These are phyloP conservation scores for Starmerella kuoi DNA, from an alignment of 805 yeast species.

Conservation along the genomic window DNA sequence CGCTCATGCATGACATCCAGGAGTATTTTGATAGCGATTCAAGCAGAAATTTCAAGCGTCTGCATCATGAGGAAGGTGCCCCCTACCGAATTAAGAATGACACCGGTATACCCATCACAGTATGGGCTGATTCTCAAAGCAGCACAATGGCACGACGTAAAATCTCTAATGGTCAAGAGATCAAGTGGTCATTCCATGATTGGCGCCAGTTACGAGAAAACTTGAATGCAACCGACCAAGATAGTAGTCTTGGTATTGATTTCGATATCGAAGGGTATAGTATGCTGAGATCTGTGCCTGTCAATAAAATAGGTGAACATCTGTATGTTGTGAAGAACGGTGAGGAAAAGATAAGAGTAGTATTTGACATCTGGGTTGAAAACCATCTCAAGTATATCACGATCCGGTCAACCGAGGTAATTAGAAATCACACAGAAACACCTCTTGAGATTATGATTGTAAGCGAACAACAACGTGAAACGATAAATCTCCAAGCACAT, in stretches of 20 bases:
- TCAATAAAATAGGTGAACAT: constrained; percentile 74
- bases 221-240: constrained; percentile 49
- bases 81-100: constrained; percentile 75
- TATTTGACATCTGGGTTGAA: constrained; percentile 56
- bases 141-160: constrained; percentile 16
- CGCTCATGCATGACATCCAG: constrained; percentile 58
- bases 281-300: constrained; percentile 44
- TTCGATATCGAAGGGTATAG: constrained; percentile 46
- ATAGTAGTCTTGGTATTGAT: constrained; percentile 47
- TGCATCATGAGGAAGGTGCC: constrained; percentile 59
- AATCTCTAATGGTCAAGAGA: constrained; percentile 36
- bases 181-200: constrained; percentile 89
- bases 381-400: constrained; percentile 66
- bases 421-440: constrained; percentile 58
- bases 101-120: constrained; percentile 68
- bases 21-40: constrained; percentile 30
- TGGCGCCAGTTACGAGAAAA: constrained; percentile 81
- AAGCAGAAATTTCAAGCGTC: constrained; percentile 21
- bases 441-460: constrained; percentile 32
- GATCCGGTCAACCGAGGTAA: constrained; percentile 61
- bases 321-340: constrained; percentile 40
- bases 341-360: constrained; percentile 43
- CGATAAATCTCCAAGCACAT: constrained; percentile 41
- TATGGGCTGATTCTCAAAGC: constrained; percentile 53
- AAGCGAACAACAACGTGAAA: constrained; percentile 29